phyloP scores from a whole-genome alignment of 2,329 filamentous ascomycete genomes.

The Fusarium austroafricanum region DNA sequence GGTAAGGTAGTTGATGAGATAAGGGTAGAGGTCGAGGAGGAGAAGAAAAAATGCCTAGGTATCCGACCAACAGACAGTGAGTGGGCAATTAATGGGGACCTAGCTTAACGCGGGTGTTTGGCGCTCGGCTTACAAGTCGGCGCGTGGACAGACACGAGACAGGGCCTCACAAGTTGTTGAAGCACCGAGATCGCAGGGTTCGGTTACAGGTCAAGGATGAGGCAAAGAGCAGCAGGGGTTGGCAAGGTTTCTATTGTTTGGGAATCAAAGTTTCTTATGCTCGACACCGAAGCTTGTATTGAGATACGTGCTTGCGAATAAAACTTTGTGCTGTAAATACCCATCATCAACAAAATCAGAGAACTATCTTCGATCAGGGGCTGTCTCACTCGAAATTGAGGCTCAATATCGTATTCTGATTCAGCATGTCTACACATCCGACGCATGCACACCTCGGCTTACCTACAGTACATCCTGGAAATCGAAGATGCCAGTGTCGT shows the following conservation, averaged over 20 bases:
- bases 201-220: slow-evolving; percentile 39
- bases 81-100: slow-evolving; percentile 8
- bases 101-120: slow-evolving; percentile 42
- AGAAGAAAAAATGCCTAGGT: slow-evolving; percentile 1
- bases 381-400: background rate
- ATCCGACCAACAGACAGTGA: slow-evolving; percentile 13
- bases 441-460: background rate
- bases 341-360: background rate
- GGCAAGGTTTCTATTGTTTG: slow-evolving; percentile 20
- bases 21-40: background rate
- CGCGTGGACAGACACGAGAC: slow-evolving; percentile 40
- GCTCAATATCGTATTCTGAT: background rate
- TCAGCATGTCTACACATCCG: background rate
- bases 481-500: slow-evolving; percentile 13
- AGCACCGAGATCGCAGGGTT: slow-evolving; percentile 38
- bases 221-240: slow-evolving; percentile 18
- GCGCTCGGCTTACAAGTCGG: slow-evolving; percentile 35
- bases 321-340: background rate
- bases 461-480: background rate
- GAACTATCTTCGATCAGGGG: background rate
- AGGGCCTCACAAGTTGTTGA: slow-evolving; percentile 31
- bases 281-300: slow-evolving; percentile 9
- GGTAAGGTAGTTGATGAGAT: background rate
- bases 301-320: background rate
- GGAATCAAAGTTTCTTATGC: slow-evolving; percentile 18